Percentiles rank a stretch among this genome's conserved stretches.
These are phyloP conservation scores for Globisporangium apiculatum DNA, from an alignment of 352 stramenopile species.

Conservation along the genomic window DNA sequence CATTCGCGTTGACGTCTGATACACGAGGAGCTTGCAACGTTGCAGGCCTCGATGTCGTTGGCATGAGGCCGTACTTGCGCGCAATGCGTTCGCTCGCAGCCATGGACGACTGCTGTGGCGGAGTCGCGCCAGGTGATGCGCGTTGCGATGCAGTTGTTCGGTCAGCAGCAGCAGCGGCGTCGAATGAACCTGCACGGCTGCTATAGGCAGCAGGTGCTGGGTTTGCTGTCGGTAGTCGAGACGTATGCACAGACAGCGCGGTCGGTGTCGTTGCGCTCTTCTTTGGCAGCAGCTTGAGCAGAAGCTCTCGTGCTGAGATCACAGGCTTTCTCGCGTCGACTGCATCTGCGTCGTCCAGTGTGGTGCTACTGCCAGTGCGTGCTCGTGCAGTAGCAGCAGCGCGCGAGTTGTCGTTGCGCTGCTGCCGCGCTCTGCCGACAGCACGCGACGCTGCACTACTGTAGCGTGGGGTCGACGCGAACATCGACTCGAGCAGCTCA, in stretches of 20 bases:
- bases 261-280: not conserved
- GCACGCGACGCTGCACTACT: no score
- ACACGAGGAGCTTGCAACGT: not conserved
- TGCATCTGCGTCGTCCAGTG: not conserved
- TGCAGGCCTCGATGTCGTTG: not conserved
- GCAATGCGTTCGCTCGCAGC: constrained; percentile 47
- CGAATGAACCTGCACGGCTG: not conserved
- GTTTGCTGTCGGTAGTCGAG: no score
- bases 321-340: constrained; percentile 31
- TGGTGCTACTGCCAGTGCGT: not conserved
- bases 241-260: not conserved
- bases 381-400: not conserved
- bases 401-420: not conserved
- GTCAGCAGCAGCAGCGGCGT: not conserved
- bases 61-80: constrained; percentile 50
- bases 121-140: not conserved
- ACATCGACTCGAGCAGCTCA: constrained; percentile 6
- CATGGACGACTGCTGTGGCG: constrained; percentile 4
- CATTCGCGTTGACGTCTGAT: not conserved
- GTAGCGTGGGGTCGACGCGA: not conserved
- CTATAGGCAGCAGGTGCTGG: no score
- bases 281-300: constrained; percentile 38
- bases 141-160: not conserved
- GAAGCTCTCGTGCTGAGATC: constrained; percentile 52
- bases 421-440: not conserved